Evolutionary conservation across 169 alveolate genomes (phyloP).

Genomic region (Haemoproteus tartakovskyi): DNA sequence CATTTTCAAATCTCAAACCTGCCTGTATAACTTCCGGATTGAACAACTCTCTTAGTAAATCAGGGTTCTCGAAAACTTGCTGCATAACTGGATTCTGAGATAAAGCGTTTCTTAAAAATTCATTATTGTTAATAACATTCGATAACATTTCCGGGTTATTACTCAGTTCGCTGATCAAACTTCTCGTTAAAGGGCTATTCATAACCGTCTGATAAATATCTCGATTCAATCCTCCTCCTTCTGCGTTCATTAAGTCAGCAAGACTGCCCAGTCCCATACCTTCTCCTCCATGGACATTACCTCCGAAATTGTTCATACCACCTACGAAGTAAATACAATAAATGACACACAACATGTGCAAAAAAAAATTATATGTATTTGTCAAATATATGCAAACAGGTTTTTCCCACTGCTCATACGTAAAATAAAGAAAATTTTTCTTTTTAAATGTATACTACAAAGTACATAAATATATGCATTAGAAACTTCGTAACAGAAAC

Average conservation of each 20-base stretch:
- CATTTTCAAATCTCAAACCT: slow-evolving; percentile 79
- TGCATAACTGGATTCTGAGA: slow-evolving; percentile 81
- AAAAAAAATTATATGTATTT: too few species aligned
- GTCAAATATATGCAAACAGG: too few species aligned
- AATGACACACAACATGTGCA: too few species aligned
- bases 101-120: slow-evolving; percentile 67
- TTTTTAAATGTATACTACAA: too few species aligned
- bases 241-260: slow-evolving; percentile 36
- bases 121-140: slow-evolving; percentile 61
- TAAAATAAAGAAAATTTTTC: too few species aligned
- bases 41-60: slow-evolving; percentile 81
- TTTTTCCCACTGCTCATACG: too few species aligned
- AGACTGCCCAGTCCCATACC: slow-evolving; percentile 21
- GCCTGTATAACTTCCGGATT: slow-evolving; percentile 80
- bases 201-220: slow-evolving; percentile 39
- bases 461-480: too few species aligned
- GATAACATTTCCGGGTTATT: slow-evolving; percentile 65
- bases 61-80: slow-evolving; percentile 85
- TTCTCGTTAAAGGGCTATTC: slow-evolving; percentile 53
- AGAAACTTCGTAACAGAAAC: too few species aligned
- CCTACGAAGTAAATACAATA: too few species aligned
- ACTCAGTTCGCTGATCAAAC: slow-evolving; percentile 41
- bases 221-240: slow-evolving; percentile 48
- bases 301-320: slow-evolving; percentile 11
- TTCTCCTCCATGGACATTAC: slow-evolving; percentile 14